These are phyloP conservation scores for Theobroma cacao DNA, from an alignment of 345 rosid genomes.

Conservation along the genomic window DNA sequence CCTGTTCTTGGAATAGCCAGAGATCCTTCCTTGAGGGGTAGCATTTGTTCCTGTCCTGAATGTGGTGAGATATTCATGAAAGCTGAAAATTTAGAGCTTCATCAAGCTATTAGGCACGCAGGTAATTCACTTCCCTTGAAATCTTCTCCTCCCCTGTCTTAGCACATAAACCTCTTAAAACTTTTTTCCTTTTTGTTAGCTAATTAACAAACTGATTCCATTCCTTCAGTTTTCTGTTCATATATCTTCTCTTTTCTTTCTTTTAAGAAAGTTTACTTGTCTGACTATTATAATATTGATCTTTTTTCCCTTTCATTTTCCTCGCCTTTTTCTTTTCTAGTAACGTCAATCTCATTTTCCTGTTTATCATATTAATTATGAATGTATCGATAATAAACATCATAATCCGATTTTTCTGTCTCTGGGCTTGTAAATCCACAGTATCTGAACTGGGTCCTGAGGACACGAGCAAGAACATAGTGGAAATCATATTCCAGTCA, in stretches of 20 bases:
- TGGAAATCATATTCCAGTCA: conserved; percentile 85
- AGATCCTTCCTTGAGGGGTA: conserved; percentile 54
- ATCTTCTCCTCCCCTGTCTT: background rate
- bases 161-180: background rate
- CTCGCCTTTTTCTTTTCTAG: background rate
- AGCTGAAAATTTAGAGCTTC: conserved; percentile 66
- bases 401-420: background rate
- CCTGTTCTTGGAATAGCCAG: conserved; percentile 56
- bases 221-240: background rate
- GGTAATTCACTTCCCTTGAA: conserved; percentile 31
- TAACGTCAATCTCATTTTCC: background rate
- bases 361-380: background rate
- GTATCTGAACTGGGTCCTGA: conserved; percentile 69
- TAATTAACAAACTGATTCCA: background rate
- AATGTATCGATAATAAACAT: background rate
- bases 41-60: conserved; percentile 59
- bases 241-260: background rate
- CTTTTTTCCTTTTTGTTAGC: background rate
- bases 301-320: background rate
- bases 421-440: conserved; percentile 14
- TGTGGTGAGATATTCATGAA: conserved; percentile 74
- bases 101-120: conserved; percentile 69
- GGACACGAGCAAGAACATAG: conserved; percentile 86
- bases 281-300: background rate
- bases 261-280: background rate